Evolutionary conservation across 805 yeast species (phyloP).

Genomic region (Maudiozyma barnettii): DNA sequence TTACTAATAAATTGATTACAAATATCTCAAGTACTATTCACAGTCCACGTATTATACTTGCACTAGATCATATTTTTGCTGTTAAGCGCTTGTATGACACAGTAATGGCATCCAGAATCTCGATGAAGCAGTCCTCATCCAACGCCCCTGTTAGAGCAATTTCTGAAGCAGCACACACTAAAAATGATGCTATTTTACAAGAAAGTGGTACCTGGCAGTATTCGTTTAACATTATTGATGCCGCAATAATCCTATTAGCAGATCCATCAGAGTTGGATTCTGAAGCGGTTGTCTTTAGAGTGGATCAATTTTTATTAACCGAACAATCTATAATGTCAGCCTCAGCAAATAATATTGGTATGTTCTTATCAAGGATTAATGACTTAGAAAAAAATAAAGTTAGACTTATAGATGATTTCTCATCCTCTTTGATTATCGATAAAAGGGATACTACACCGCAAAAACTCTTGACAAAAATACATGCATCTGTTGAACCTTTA

Average conservation of each 20-base stretch:
- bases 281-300: conserved; percentile 84
- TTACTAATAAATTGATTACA: conserved; percentile 33
- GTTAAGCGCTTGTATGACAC: conserved; percentile 35
- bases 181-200: neutral
- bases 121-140: conserved; percentile 1
- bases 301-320: conserved; percentile 65
- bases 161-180: neutral
- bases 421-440: conserved; percentile 66
- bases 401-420: conserved; percentile 81
- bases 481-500: conserved; percentile 68
- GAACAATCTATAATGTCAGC: conserved; percentile 59
- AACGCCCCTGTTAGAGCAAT: neutral
- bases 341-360: conserved; percentile 70
- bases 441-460: conserved; percentile 53
- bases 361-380: conserved; percentile 76
- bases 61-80: conserved; percentile 78
- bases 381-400: conserved; percentile 49
- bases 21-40: conserved; percentile 57
- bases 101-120: conserved; percentile 6
- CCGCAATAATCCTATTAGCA: conserved; percentile 71
- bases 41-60: conserved; percentile 71
- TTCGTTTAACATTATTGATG: conserved; percentile 61
- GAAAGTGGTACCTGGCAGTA: conserved; percentile 32
- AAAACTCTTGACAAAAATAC: conserved; percentile 52
- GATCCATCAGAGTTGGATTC: conserved; percentile 60